phyloP scores from a whole-genome alignment of 371 early-diverging fungal genomes.

The Syncephalastrum racemosum region DNA sequence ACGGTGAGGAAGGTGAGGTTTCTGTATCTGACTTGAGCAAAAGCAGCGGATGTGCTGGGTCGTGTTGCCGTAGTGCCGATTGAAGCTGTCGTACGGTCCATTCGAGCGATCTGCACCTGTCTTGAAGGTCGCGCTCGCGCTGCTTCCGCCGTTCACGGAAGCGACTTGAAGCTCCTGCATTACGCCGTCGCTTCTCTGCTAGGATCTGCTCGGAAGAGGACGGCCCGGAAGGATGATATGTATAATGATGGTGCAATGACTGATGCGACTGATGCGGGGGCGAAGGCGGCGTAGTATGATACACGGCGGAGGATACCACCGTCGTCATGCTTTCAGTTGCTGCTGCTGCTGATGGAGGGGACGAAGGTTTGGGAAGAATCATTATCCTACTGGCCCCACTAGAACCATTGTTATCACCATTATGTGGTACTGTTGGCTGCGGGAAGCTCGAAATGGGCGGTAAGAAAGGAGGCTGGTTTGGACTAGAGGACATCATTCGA shows the following conservation, averaged over 20 bases:
- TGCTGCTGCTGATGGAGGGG: slow-evolving; percentile 7
- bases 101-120: slow-evolving; percentile 52
- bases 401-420: too few species aligned
- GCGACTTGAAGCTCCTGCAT: slow-evolving; percentile 57
- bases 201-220: slow-evolving; percentile 41
- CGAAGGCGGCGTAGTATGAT: slow-evolving; percentile 2
- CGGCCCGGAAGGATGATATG: background rate
- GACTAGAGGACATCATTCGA: slow-evolving; percentile 5
- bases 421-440: background rate
- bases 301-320: background rate
- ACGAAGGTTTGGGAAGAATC: slow-evolving; percentile 11
- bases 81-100: slow-evolving; percentile 42
- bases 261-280: slow-evolving; percentile 1
- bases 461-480: slow-evolving; percentile 7
- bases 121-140: slow-evolving; percentile 52
- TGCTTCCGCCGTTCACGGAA: slow-evolving; percentile 63
- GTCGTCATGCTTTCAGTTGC: slow-evolving; percentile 4
- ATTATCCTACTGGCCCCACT: too few species aligned
- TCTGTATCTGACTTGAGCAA: background rate
- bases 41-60: slow-evolving; percentile 29
- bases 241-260: background rate
- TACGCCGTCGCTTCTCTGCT: slow-evolving; percentile 60
- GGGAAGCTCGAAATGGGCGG: slow-evolving; percentile 21
- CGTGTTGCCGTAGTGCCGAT: slow-evolving; percentile 26
- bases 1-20: slow-evolving; percentile 1